phyloP scores from a whole-genome alignment of 306 rosid species.

The Trifolium dubium region DNA sequence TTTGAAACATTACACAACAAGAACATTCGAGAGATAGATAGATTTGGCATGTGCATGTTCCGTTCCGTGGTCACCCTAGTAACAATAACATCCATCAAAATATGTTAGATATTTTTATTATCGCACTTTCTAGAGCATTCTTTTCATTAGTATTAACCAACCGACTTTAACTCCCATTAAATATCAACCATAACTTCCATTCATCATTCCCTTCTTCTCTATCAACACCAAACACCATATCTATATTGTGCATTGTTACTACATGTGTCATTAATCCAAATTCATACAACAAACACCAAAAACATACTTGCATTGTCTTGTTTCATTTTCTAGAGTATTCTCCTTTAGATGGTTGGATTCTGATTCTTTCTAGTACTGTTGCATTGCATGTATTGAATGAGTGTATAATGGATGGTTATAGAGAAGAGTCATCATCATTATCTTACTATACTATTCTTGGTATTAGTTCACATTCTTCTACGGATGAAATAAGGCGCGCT shows the following conservation, averaged over 20 bases:
- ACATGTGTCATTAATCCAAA: neutral
- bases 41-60: conserved; percentile 8
- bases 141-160: neutral
- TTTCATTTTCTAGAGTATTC: too few species aligned
- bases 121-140: conserved; percentile 33
- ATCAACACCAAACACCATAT: neutral
- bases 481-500: conserved; percentile 74
- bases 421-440: neutral
- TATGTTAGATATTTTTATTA: conserved; percentile 19
- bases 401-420: conserved; percentile 40
- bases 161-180: conserved; percentile 29
- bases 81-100: neutral
- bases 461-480: conserved; percentile 53
- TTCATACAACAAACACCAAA: neutral
- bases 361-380: neutral
- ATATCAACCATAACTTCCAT: neutral
- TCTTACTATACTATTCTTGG: conserved; percentile 76
- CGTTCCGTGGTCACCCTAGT: conserved; percentile 2
- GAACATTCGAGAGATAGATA: conserved; percentile 45
- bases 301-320: neutral
- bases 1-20: neutral
- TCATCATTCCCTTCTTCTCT: neutral
- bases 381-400: neutral
- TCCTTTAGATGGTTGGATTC: neutral
- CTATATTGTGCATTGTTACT: too few species aligned